Evolutionary conservation across 2,329 filamentous ascomycete genomes (phyloP), one percentile per base, ranked within the genome.

Genomic region (Diaporthe caulivora): DNA sequence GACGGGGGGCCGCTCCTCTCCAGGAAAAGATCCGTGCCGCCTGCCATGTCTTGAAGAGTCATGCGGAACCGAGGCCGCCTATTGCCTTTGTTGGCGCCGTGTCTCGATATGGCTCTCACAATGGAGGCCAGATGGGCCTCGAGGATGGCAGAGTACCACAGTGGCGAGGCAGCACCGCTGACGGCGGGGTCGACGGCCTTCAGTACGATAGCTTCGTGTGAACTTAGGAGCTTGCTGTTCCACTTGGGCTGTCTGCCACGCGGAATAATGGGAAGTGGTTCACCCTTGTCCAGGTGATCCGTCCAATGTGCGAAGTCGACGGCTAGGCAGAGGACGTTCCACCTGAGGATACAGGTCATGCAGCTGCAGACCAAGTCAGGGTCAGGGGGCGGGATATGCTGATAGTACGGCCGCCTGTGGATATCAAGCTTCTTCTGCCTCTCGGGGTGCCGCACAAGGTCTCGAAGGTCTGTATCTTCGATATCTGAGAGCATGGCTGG

Each of bases 301-400:
- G 91, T 89, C 86, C 88, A 91, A 77, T 88, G 82, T 0, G 87
- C 85, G 76, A 91, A 88, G 76, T 92, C 89, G 15, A 91, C 83
- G 17, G 86, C 80, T 0, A 90, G 77, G 73, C 85, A 85, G 8
- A 91, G 84, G 18, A 87, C 85, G 76, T 89, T 89, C 90, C 89
- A 92, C 2, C 86, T 84, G 49, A 89, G 77, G 55, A 88, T 80
- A 77, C 90, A 91, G 0, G 87, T 88, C 34, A 89, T 79, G 77
- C 89, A 92, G 1, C 87, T 89, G 80, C 90, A 92, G 5, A 89
- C 80, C n/a, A 84, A 78, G 15, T 78, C 69, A 0, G 84, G 81
- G 74, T 91, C 84, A 0, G 86, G 85, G 1, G 82, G 75, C 51
- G 81, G 81, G 26, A 91, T 82, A 77, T 91, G 88, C 74, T 87